Evolutionary conservation across 257 asterid genomes (phyloP).

Genomic region (Gentiana straminea): DNA sequence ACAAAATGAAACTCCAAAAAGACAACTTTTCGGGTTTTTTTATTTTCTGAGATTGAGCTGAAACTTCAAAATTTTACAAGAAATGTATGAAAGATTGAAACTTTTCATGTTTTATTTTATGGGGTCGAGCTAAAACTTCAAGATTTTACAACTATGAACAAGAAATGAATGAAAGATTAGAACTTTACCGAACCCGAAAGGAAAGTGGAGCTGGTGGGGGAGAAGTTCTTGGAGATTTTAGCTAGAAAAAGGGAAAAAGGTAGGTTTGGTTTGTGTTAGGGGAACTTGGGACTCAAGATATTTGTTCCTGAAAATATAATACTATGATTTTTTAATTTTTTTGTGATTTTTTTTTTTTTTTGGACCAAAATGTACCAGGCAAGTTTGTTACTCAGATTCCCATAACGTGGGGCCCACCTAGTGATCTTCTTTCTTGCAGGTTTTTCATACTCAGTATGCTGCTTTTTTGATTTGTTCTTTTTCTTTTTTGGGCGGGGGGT

Average conservation of each 20-base stretch:
- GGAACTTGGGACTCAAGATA: constrained; percentile 13
- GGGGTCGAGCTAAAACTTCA: not conserved
- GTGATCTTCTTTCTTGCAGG: constrained; percentile 20
- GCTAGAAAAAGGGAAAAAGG: not conserved
- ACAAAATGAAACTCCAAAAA: too few species aligned
- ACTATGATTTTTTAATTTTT: not conserved
- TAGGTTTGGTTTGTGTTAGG: constrained; percentile 53
- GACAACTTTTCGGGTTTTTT: too few species aligned
- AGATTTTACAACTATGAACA: not conserved
- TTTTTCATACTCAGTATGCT: constrained; percentile 1
- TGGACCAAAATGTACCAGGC: constrained; percentile 2
- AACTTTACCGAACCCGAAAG: not conserved
- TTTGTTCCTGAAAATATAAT: not conserved
- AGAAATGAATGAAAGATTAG: not conserved
- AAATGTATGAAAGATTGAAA: too few species aligned
- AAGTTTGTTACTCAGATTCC: constrained; percentile 33
- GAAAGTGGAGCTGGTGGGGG: not conserved
- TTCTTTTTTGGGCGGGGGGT: not conserved
- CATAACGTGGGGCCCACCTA: constrained; percentile 25
- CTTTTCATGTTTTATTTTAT: too few species aligned
- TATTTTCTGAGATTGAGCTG: too few species aligned
- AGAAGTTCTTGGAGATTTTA: constrained; percentile 13
- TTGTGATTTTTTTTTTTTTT: constrained; percentile 2
- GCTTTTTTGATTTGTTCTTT: not conserved
- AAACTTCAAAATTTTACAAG: too few species aligned